phyloP scores from a whole-genome alignment of 495 filamentous ascomycete species.

The Sabuloglossum arenarium region DNA sequence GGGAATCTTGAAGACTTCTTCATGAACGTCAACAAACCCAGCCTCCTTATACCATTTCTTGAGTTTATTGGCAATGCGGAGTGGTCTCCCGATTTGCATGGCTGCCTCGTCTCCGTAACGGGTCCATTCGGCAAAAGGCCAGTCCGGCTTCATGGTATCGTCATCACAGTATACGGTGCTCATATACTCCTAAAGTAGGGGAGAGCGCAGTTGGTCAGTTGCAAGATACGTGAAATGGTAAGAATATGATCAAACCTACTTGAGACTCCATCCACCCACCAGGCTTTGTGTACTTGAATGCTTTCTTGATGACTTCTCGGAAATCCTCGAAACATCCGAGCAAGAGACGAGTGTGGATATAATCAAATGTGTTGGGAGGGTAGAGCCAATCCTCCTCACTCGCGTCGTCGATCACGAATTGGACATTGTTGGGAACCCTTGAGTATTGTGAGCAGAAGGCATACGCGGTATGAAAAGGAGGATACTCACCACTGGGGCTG shows the following conservation, averaged over 20 bases:
- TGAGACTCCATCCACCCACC: constrained; percentile 39
- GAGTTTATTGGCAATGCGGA: constrained; percentile 18
- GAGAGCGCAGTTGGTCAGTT: not conserved
- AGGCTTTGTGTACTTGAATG: constrained; percentile 25
- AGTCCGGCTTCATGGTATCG: constrained; percentile 25
- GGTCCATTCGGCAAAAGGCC: constrained; percentile 21
- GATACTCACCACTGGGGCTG: constrained; percentile 10
- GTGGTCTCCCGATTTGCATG: constrained; percentile 13
- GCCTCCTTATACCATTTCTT: constrained; percentile 19
- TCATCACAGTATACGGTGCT: constrained; percentile 29
- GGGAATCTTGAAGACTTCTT: constrained; percentile 19
- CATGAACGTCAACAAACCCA: constrained; percentile 21
- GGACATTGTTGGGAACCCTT: constrained; percentile 26
- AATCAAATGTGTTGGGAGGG: constrained; percentile 33
- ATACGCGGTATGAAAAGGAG: not conserved
- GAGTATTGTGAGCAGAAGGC: not conserved
- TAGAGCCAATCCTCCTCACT: constrained; percentile 30
- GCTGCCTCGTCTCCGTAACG: constrained; percentile 15
- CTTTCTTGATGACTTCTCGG: constrained; percentile 12
- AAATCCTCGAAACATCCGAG: constrained; percentile 36
- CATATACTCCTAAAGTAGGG: constrained; percentile 26
- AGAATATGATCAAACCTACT: not conserved
- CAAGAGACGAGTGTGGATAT: constrained; percentile 40
- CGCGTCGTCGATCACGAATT: constrained; percentile 34
- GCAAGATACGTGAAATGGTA: not conserved